phyloP scores from a whole-genome alignment of 2,329 filamentous ascomycete species.

The Penicillium capsulatum region DNA sequence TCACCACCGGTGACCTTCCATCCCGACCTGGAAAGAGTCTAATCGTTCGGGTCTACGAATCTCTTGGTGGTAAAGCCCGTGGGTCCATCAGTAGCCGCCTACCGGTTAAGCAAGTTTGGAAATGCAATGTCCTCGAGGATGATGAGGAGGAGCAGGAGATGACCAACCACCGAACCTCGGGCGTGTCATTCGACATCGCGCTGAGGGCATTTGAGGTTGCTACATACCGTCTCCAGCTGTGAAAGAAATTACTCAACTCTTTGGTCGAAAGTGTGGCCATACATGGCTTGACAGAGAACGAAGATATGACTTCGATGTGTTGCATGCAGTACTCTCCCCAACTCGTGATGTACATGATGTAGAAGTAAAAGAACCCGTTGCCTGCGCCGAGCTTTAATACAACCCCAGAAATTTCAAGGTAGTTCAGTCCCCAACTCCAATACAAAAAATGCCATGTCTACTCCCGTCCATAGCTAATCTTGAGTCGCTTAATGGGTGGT shows the following conservation, averaged over 20 bases:
- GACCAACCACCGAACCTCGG: conserved; percentile 27
- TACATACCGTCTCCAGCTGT: conserved; percentile 65
- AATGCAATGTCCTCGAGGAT: conserved; percentile 86
- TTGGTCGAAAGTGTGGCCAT: too few species aligned
- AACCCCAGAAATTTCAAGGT: conserved; percentile 3
- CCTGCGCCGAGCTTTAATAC: conserved; percentile 1
- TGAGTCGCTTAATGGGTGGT: conserved; percentile 41
- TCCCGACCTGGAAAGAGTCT: conserved; percentile 70
- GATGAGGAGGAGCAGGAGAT: conserved; percentile 64
- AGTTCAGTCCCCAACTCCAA: conserved; percentile 12
- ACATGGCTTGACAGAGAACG: too few species aligned
- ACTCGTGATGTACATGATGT: conserved; percentile 9
- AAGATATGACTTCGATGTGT: neutral
- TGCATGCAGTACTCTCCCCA: neutral
- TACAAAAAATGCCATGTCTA: conserved; percentile 16
- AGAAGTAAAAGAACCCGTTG: neutral
- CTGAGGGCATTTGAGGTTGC: conserved; percentile 81
- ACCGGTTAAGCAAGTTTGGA: conserved; percentile 70
- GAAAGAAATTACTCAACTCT: too few species aligned
- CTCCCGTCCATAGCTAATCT: conserved; percentile 45
- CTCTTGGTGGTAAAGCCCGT: conserved; percentile 73
- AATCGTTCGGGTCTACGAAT: conserved; percentile 82
- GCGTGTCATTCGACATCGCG: conserved; percentile 55
- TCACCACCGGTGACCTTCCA: conserved; percentile 55
- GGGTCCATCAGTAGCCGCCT: conserved; percentile 66